phyloP scores from a whole-genome alignment of 371 early-diverging fungal species.

The Mortierella polycephala region DNA sequence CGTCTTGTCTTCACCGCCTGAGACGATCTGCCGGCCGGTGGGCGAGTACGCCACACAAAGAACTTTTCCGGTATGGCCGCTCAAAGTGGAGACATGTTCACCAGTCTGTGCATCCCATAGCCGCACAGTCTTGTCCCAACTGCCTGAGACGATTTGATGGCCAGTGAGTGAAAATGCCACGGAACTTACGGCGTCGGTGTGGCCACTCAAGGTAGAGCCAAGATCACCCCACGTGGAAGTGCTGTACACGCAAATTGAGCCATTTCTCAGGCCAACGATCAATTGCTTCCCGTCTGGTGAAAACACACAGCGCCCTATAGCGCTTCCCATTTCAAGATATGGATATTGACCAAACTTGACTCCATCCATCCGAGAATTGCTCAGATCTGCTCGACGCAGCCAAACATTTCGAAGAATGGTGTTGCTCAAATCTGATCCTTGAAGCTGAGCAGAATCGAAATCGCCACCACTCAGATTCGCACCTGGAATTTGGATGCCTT shows the following conservation, averaged over 20 bases:
- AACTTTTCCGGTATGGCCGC: neutral
- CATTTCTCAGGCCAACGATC: neutral
- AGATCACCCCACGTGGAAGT: constrained; percentile 8
- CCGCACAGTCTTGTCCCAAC: neutral
- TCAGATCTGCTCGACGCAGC: constrained; percentile 4
- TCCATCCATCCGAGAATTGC: constrained; percentile 1
- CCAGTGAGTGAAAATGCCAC: constrained; percentile 8
- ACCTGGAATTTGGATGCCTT: constrained; percentile 6
- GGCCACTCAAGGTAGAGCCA: neutral
- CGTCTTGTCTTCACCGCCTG: neutral
- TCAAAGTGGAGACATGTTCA: neutral
- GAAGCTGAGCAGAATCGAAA: constrained; percentile 1
- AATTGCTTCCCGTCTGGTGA: constrained; percentile 11
- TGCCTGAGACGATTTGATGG: neutral
- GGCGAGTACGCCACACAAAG: neutral
- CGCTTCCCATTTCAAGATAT: neutral
- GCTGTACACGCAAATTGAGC: constrained; percentile 4
- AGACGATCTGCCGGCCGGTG: neutral
- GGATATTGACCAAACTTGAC: constrained; percentile 6
- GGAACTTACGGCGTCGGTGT: neutral
- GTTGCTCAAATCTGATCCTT: constrained; percentile 7
- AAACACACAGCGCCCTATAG: neutral
- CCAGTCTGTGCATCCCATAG: constrained; percentile 5
- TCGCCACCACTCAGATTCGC: constrained; percentile 7
- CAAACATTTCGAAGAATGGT: constrained; percentile 2